These are phyloP conservation scores for Colletotrichum tofieldiae DNA, from an alignment of 2,329 filamentous ascomycete genomes.

Conservation along the genomic window DNA sequence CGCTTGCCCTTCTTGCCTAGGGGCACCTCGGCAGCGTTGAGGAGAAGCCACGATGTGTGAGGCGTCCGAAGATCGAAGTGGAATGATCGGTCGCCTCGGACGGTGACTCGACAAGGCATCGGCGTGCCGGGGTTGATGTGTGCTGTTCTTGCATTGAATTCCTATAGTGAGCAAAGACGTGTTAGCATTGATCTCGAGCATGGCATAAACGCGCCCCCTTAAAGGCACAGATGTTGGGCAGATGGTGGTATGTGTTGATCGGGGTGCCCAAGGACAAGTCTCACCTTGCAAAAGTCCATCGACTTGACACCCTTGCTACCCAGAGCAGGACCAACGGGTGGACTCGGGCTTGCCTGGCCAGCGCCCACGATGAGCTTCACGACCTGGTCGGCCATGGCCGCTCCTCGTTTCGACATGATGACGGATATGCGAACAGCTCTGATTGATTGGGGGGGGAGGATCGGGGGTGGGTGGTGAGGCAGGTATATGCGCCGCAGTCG, in stretches of 20 bases:
- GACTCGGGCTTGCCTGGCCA: conserved; percentile 93
- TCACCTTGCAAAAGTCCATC: conserved; percentile 99
- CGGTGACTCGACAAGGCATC: conserved; percentile 90
- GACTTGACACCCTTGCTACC: conserved; percentile 99
- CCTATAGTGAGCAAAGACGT: conserved; percentile 66
- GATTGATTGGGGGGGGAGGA: not conserved
- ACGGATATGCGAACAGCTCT: conserved; percentile 41
- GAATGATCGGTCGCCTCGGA: conserved; percentile 94
- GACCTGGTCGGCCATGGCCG: conserved; percentile 74
- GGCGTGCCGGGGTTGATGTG: conserved; percentile 88
- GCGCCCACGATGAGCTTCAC: conserved; percentile 99
- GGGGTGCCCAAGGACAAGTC: conserved; percentile 39
- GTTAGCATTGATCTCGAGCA: conserved; percentile 43
- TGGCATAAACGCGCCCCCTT: conserved; percentile 20
- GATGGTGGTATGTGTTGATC: conserved; percentile 38
- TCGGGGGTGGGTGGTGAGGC: not conserved
- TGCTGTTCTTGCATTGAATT: conserved; percentile 95
- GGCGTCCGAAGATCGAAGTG: conserved; percentile 94
- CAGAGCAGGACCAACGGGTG: conserved; percentile 94
- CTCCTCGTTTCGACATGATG: conserved; percentile 68
- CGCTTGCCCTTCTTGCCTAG: conserved; percentile 82
- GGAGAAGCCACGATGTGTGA: conserved; percentile 90
- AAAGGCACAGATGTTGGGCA: conserved; percentile 35
- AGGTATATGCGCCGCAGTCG: conserved; percentile 26
- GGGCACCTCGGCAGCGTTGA: conserved; percentile 85